These are phyloP conservation scores for Aphanoascus verrucosus DNA, from an alignment of 2,329 filamentous ascomycete species.

Conservation along the genomic window DNA sequence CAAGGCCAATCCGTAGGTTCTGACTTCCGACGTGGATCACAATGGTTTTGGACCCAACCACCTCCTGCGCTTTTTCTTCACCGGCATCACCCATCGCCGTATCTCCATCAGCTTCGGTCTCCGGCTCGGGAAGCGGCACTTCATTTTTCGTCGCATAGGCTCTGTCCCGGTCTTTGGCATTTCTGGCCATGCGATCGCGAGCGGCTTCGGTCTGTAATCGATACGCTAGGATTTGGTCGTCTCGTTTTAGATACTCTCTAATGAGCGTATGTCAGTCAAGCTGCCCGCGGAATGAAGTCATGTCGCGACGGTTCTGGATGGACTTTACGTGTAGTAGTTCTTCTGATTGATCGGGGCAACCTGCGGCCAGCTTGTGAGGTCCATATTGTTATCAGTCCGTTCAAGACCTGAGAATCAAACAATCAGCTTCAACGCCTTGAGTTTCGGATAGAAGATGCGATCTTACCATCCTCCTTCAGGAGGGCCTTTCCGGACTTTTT, in stretches of 20 bases:
- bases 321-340: conserved; percentile 88
- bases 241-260: conserved; percentile 94
- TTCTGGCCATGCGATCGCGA: conserved; percentile 71
- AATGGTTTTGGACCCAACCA: conserved; percentile 79
- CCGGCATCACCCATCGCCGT: conserved; percentile 49
- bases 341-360: conserved; percentile 95
- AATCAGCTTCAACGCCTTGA: conserved; percentile 7
- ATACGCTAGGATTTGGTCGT: conserved; percentile 87
- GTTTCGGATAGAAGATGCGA: background rate
- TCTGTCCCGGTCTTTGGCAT: conserved; percentile 76
- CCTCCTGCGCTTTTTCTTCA: conserved; percentile 46
- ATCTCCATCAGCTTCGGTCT: conserved; percentile 35
- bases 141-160: conserved; percentile 65
- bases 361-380: conserved; percentile 85
- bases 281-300: background rate
- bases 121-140: conserved; percentile 44
- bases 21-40: conserved; percentile 93
- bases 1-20: conserved; percentile 84
- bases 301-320: background rate
- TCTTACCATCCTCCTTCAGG: conserved; percentile 48
- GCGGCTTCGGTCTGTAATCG: conserved; percentile 80
- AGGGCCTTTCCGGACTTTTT: conserved; percentile 56
- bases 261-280: conserved; percentile 3
- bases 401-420: conserved; percentile 58
- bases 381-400: conserved; percentile 97